Base-by-base conservation (phyloP, 306 rosid species). In the Prinsepia uniflora region DNA sequence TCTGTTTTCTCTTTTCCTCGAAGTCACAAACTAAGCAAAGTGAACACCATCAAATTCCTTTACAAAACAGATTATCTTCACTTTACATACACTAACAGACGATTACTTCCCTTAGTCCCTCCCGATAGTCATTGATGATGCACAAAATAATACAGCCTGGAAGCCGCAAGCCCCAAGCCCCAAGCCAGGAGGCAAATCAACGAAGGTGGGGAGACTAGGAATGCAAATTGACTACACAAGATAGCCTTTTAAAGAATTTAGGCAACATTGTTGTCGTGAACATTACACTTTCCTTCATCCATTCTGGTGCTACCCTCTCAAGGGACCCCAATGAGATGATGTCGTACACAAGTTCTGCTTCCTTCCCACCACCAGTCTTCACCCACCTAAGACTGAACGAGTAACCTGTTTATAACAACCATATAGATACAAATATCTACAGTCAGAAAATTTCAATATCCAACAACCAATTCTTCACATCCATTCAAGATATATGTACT, bases 201-300 rank as follows among this genome's bases (percentile, higher is more conserved):
- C 30, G 30, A 24, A 24, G 30, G 30, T 24, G 30, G 30, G 30
- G 2, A 24, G 30, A 24, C 30, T 72, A 82, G 50, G 67, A 67
- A 43, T 71, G 78, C 68, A 81, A 78, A 69, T 88, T 90, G 69
- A 91, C 79, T 45, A 89, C 89, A 71, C 66, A 79, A 18, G 85
- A 84, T 63, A 94, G 72, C 81, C 91, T 84, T 79, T 87, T 86
- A 13, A 90, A 91, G 86, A 94, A 91, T 68, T 78, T 76, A 24
- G 91, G 86, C 59, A 88, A 90, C 99, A 94, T 94, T 71, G 78
- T 86, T 63, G 86, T 81, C 77, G 95, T 94, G 88, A 94, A 91
- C 81, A 84, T 81, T 74, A 91, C 86, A 68, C 76, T 89, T 46
- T 86, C 97, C 78, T 83, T 84, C 97, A 91, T 91, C 99, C 99